Base-by-base conservation (phyloP, 2,329 filamentous ascomycete genomes). In the Chaetomium sp. region DNA sequence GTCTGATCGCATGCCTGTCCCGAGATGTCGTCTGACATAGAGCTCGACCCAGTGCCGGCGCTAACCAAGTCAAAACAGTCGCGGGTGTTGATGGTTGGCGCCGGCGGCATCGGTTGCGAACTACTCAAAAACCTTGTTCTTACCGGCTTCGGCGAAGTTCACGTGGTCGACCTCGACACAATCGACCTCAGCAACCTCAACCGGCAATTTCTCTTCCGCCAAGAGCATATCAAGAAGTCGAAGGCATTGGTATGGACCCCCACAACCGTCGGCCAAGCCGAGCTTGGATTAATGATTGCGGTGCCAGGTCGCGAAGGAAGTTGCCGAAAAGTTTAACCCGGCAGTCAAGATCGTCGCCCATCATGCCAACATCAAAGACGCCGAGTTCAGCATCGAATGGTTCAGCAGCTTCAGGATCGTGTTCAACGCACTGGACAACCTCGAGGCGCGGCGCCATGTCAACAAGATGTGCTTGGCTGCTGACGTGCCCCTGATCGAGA, bases 161-260 rank as follows among this genome's bases (percentile, higher is more conserved):
- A 97, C 77, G 89, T 98, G 54, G 92, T 99, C 71, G 95, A 99
- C 77, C 90, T 99, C 66, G 95, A 99, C 77, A 99, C 95, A 1
- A 98, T 99, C 79, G 95, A 99, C 75, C 84, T 99, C 25, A 97
- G 93, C 79, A 99, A 99, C 75, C 85, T 99, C 58, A 99, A 99
- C 73, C 91, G 95, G 62, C 95, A 99, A 77, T 99, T 99, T 74
- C 87, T 99, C 56, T 99, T 99, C 78, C 87, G 93, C 67, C 90
- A 94, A 73, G 93, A 98, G 76, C 95, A 99, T 74, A 98, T 99
- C 78, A 98, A 97, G 78, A 97, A 97, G 77, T 87, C 94, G 1
- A 99, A 99, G 76, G 93, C 95, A 59, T 79, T 96, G 79, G 93
- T 95, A 82, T 69, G 87, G 79, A 65, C 47, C 53, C 33, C 27